Evolutionary conservation across 352 stramenopile genomes (phyloP).

Genomic region (Globisporangium camurandrum): DNA sequence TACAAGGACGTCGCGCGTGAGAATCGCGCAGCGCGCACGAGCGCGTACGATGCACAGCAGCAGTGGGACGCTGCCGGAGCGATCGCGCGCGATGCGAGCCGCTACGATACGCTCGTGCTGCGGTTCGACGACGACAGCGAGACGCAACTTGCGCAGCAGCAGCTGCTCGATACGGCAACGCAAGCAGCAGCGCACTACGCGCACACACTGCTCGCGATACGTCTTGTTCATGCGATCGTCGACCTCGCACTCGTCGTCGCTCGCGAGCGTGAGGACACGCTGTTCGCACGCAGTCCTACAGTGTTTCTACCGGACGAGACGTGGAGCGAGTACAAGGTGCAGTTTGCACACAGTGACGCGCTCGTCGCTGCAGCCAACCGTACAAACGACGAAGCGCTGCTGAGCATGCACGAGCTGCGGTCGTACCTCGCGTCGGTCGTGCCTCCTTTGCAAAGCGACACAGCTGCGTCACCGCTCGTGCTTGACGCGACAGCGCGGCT

Average conservation of each 20-base stretch:
- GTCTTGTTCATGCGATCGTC: conserved; percentile 42
- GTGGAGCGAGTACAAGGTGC: conserved; percentile 50
- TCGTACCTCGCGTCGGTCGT: conserved; percentile 38
- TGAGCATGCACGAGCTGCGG: conserved; percentile 30
- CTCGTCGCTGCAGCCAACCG: not conserved
- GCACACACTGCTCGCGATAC: conserved; percentile 29
- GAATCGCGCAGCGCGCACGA: conserved; percentile 42
- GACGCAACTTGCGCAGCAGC: conserved; percentile 31
- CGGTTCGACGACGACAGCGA: conserved; percentile 57
- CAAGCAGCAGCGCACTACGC: conserved; percentile 28
- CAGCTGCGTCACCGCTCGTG: conserved; percentile 16
- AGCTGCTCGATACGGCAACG: conserved; percentile 23
- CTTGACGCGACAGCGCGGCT: conserved; percentile 4
- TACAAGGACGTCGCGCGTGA: conserved; percentile 65
- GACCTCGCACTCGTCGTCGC: conserved; percentile 50
- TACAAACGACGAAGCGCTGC: conserved; percentile 3
- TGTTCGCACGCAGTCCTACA: conserved; percentile 21
- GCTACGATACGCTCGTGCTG: conserved; percentile 46
- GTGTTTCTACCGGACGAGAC: conserved; percentile 36
- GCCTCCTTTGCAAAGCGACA: conserved; percentile 7
- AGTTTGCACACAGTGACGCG: conserved; percentile 24
- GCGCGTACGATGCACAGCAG: conserved; percentile 43
- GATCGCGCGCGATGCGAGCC: conserved; percentile 43
- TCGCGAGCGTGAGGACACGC: conserved; percentile 34
- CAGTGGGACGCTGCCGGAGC: conserved; percentile 31